Evolutionary conservation across 805 yeast genomes (phyloP).

Genomic region (Yamadazyma sp.): DNA sequence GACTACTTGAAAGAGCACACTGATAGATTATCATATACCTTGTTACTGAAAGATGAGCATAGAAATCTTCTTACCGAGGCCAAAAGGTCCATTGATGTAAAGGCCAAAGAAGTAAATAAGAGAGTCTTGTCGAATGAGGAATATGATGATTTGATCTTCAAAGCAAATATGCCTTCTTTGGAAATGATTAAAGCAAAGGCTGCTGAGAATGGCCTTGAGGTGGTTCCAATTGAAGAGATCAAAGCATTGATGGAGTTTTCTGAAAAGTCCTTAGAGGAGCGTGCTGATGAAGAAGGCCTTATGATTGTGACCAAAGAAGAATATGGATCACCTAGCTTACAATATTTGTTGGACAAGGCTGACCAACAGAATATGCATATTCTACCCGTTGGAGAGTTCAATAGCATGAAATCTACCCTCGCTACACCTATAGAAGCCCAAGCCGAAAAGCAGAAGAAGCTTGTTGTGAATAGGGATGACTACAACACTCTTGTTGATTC

Average conservation of each 20-base stretch:
- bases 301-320: slow-evolving; percentile 20
- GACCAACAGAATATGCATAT: slow-evolving; percentile 12
- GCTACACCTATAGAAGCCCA: slow-evolving; percentile 18
- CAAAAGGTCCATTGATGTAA: slow-evolving; percentile 24
- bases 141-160: slow-evolving; percentile 31
- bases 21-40: slow-evolving; percentile 1
- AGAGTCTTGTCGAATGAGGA: slow-evolving; percentile 19
- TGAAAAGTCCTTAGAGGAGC: slow-evolving; percentile 17
- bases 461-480: slow-evolving; percentile 15
- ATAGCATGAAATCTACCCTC: slow-evolving; percentile 9
- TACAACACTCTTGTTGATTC: slow-evolving; percentile 4
- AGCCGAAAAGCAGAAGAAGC: slow-evolving; percentile 17
- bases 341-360: slow-evolving; percentile 16
- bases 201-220: slow-evolving; percentile 25
- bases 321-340: slow-evolving; percentile 17
- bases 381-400: slow-evolving; percentile 15
- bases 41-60: slow-evolving; percentile 15
- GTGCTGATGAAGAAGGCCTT: slow-evolving; percentile 20
- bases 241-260: slow-evolving; percentile 14
- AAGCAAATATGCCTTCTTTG: slow-evolving; percentile 29
- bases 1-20: slow-evolving; percentile 30
- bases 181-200: slow-evolving; percentile 28
- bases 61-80: slow-evolving; percentile 1
- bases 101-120: slow-evolving; percentile 20
- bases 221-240: slow-evolving; percentile 27